phyloP scores from a whole-genome alignment of 1,284 basidiomycete species.

The Boletus smithii region DNA sequence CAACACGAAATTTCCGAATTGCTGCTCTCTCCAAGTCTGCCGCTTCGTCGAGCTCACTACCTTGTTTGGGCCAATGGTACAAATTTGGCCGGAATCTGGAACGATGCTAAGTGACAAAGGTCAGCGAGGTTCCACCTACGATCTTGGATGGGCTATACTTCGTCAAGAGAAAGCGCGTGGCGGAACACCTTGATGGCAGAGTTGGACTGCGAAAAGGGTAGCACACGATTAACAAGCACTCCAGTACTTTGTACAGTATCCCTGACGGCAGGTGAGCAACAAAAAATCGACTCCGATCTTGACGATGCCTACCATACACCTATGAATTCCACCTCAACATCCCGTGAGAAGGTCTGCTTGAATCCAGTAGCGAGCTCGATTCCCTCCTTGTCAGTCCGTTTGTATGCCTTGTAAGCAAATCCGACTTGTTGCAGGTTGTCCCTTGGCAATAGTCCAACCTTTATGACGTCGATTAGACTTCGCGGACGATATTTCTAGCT shows the following conservation, averaged over 20 bases:
- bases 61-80: constrained; percentile 43
- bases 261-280: constrained; percentile 36
- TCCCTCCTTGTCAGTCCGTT: constrained; percentile 44
- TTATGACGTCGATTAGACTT: neutral
- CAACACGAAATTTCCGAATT: neutral
- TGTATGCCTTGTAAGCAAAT: constrained; percentile 67
- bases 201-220: constrained; percentile 65
- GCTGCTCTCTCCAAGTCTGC: neutral
- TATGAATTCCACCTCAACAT: constrained; percentile 59
- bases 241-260: constrained; percentile 70
- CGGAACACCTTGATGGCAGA: constrained; percentile 56
- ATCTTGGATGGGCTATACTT: constrained; percentile 37
- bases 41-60: constrained; percentile 21
- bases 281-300: neutral
- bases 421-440: constrained; percentile 58
- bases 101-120: constrained; percentile 41
- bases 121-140: constrained; percentile 7
- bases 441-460: constrained; percentile 59
- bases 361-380: constrained; percentile 51
- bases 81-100: constrained; percentile 51
- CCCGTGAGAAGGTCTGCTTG: constrained; percentile 61
- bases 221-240: constrained; percentile 45
- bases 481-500: neutral
- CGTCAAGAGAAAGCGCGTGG: constrained; percentile 63
- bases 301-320: constrained; percentile 55